Base-by-base conservation (phyloP, 306 rosid genomes). In the Lagenaria siceraria region DNA sequence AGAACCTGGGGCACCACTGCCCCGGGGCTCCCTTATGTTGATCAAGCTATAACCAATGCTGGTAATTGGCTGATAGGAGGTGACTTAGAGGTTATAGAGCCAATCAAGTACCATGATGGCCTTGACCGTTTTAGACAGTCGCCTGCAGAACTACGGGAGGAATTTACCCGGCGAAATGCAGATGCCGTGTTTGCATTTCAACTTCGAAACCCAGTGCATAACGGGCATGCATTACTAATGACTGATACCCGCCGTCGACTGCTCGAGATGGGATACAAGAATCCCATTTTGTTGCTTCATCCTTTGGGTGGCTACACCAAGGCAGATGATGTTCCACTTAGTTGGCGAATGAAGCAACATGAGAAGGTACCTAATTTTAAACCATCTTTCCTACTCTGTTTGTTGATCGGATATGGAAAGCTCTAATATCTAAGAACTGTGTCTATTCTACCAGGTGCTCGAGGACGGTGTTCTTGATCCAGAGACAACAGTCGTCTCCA, bases 381-480 rank as follows among this genome's bases (percentile, higher is more conserved):
- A 15, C 59, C 4, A 33, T 68, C 10, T 22, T 13, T 43, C 55
- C 74, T 10, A 69, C 35, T 6, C 21, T 42, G 5, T 22, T 69
- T 22, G 42, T 9, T 31, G 46, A 73, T 73, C 31, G 19, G 10
- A 21, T 15, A 18, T 8, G 60, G 40, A 49, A 48, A 49, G 76
- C 15, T 48, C 60, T 72, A 17, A 71, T 78, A 58, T 61, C 21
- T 24, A 25, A 68, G 33, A 60, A 17, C 66, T 42, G 36, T 18
- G 14, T 75, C 31, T 27, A 42, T 74, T 82, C 81, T 35, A 27
- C 76, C 76, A 96, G 99, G 99, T 96, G 78, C 97, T 96, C 13
- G 99, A 96, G 87, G 99, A 90, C 76, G 99, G 99, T 81, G 97
- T 96, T 74, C 98, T 96, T 49, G 98, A 96, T 89, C 98, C 99